These are phyloP conservation scores for Jimgerdemannia flammicorona DNA, from an alignment of 192 early-diverging fungal species.

Conservation along the genomic window DNA sequence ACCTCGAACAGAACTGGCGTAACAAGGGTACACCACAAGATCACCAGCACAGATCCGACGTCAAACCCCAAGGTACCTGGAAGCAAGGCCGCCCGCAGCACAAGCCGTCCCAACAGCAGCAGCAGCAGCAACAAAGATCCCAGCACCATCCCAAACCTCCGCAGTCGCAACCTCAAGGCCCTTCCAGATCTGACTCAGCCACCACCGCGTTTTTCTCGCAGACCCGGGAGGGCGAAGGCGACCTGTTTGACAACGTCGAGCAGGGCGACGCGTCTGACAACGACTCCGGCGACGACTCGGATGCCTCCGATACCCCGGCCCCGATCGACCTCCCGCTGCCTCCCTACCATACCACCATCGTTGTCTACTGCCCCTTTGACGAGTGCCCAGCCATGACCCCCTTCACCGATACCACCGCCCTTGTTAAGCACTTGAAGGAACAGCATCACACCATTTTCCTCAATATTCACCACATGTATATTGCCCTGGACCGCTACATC, in stretches of 20 bases:
- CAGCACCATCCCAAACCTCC: background rate
- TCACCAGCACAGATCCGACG: background rate
- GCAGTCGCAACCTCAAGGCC: background rate
- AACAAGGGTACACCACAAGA: too few species aligned
- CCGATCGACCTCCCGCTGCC: constrained; percentile 34
- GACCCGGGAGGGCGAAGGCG: background rate
- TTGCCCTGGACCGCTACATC: constrained; percentile 73
- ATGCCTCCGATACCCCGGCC: constrained; percentile 19
- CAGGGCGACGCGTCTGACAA: constrained; percentile 12
- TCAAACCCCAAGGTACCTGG: background rate
- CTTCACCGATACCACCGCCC: constrained; percentile 57
- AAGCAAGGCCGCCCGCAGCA: background rate
- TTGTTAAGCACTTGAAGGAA: constrained; percentile 62
- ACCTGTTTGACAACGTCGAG: background rate
- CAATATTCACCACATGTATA: constrained; percentile 74
- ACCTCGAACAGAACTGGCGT: background rate
- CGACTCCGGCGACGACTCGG: constrained; percentile 13
- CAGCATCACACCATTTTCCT: constrained; percentile 62
- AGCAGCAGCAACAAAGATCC: background rate
- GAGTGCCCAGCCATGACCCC: constrained; percentile 41
- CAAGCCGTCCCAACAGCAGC: background rate
- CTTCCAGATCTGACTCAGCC: too few species aligned
- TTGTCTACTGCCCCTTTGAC: constrained; percentile 67
- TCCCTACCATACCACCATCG: constrained; percentile 47
- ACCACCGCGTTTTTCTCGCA: background rate